A percentile compares a stretch with the other conserved stretches of the same genome.
Conservation (phyloP, 805 yeast genomes). For the Kuraishia hungarica region DNA sequence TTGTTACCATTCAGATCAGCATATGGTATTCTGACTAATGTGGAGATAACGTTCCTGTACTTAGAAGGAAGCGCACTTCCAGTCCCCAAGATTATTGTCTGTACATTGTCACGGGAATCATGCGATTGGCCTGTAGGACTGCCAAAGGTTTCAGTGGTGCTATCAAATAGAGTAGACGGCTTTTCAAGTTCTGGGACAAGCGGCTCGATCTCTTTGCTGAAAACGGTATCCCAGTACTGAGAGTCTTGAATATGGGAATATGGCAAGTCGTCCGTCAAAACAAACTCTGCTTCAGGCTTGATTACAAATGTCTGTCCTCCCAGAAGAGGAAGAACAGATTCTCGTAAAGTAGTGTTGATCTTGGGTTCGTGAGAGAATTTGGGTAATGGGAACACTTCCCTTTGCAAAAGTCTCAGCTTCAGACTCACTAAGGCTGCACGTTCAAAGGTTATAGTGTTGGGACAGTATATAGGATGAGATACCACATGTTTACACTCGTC, state of each 20-base stretch:
- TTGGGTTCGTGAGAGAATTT: slow-evolving; percentile 19
- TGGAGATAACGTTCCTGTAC: slow-evolving; percentile 78
- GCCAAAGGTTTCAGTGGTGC: neutral
- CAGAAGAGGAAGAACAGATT: slow-evolving; percentile 16
- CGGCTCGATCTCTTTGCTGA: slow-evolving; percentile 16
- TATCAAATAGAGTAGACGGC: neutral
- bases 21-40: slow-evolving; percentile 64
- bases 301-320: slow-evolving; percentile 19
- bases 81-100: slow-evolving; percentile 77
- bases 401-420: slow-evolving; percentile 48
- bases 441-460: slow-evolving; percentile 51
- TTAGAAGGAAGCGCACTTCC: slow-evolving; percentile 88
- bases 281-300: slow-evolving; percentile 9
- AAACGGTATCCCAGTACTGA: slow-evolving; percentile 23
- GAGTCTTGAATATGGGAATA: neutral
- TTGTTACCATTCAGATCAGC: slow-evolving; percentile 11
- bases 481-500: slow-evolving; percentile 47
- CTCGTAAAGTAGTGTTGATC: slow-evolving; percentile 5
- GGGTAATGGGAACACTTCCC: slow-evolving; percentile 34
- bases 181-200: neutral
- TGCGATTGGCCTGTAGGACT: neutral
- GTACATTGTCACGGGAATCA: slow-evolving; percentile 37
- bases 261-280: neutral
- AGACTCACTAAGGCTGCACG: slow-evolving; percentile 45
- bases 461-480: slow-evolving; percentile 61